These are phyloP conservation scores for Penicillium desertorum DNA, from an alignment of 495 filamentous ascomycete species.

Conservation along the genomic window DNA sequence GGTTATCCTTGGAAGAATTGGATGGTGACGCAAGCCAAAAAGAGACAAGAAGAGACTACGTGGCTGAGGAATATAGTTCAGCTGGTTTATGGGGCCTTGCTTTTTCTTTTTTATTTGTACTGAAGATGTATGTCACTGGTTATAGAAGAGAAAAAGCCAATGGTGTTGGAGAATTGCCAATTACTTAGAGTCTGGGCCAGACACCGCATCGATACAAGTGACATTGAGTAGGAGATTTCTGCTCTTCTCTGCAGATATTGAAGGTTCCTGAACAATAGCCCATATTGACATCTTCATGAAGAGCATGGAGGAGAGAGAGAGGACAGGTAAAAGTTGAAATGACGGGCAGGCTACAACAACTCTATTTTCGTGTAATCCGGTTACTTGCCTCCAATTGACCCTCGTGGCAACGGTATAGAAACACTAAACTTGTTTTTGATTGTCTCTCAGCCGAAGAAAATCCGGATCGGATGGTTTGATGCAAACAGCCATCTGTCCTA, in stretches of 20 bases:
- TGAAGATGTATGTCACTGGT: background rate
- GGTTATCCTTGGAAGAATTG: constrained; percentile 6
- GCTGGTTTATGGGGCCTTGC: background rate
- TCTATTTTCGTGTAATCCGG: constrained; percentile 28
- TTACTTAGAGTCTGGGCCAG: background rate
- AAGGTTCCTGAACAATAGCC: constrained; percentile 10
- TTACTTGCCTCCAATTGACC: constrained; percentile 5
- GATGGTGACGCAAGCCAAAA: constrained; percentile 11
- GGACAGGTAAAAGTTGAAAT: constrained; percentile 12
- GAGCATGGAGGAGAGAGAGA: constrained; percentile 6
- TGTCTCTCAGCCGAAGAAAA: background rate
- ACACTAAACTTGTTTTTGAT: background rate
- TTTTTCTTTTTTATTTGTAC: background rate
- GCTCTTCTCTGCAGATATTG: constrained; percentile 17
- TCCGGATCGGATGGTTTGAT: background rate
- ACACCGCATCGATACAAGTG: constrained; percentile 9
- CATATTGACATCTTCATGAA: constrained; percentile 1
- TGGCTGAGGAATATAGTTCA: background rate
- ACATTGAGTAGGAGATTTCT: background rate
- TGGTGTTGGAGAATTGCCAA: background rate
- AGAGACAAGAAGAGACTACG: background rate
- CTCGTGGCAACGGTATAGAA: constrained; percentile 19
- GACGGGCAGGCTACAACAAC: constrained; percentile 28
- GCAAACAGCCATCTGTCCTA: background rate
- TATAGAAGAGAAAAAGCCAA: background rate